Evolutionary conservation across 371 early-diverging fungal species (phyloP).

Genomic region (Mucor lusitanicus): DNA sequence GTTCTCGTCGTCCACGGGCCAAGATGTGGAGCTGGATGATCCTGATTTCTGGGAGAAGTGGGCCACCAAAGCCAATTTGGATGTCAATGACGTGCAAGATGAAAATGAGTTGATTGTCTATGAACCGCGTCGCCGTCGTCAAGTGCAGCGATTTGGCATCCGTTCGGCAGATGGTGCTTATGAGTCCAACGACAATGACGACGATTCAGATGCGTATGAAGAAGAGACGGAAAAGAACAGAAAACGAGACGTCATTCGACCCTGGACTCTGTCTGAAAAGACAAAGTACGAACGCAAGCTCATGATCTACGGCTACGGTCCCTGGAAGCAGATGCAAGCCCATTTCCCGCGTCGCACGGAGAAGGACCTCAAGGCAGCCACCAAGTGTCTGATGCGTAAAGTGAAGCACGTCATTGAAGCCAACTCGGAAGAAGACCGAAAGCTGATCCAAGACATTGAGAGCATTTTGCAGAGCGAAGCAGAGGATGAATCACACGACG

Average conservation of each 20-base stretch:
- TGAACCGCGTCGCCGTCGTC: slow-evolving; percentile 67
- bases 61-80: slow-evolving; percentile 74
- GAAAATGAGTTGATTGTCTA: slow-evolving; percentile 64
- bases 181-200: slow-evolving; percentile 33
- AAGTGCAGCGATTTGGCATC: slow-evolving; percentile 52
- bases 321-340: slow-evolving; percentile 71
- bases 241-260: slow-evolving; percentile 42
- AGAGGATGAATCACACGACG: slow-evolving; percentile 32
- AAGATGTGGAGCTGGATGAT: slow-evolving; percentile 84
- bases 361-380: slow-evolving; percentile 60
- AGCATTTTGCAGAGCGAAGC: slow-evolving; percentile 37
- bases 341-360: slow-evolving; percentile 62
- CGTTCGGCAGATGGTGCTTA: slow-evolving; percentile 28
- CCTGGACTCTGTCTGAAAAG: slow-evolving; percentile 81
- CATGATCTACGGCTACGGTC: slow-evolving; percentile 82
- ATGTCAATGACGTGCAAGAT: slow-evolving; percentile 55
- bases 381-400: slow-evolving; percentile 44
- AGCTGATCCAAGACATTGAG: slow-evolving; percentile 46
- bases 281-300: slow-evolving; percentile 78
- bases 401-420: slow-evolving; percentile 34
- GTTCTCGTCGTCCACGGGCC: slow-evolving; percentile 63
- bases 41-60: slow-evolving; percentile 97
- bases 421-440: slow-evolving; percentile 49
- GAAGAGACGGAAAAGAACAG: slow-evolving; percentile 31
- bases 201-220: slow-evolving; percentile 46